Percentiles rank a stretch among this genome's conserved stretches.
Evolutionary conservation across 2,329 filamentous ascomycete genomes (phyloP).

Genomic region (Colletotrichum trifolii): DNA sequence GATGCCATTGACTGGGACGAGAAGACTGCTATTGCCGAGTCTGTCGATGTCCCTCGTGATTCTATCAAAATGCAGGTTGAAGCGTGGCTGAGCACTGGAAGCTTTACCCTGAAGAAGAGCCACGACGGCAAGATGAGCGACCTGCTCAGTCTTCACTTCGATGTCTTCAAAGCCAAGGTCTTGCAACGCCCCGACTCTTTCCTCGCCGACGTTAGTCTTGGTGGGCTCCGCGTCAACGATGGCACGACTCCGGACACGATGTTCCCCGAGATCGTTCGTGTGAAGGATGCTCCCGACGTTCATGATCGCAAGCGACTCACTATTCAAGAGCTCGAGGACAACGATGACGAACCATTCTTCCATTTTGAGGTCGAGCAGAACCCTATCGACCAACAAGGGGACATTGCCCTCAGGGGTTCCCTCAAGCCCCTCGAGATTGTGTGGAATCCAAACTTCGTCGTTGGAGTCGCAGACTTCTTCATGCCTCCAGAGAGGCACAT

Average conservation of each 20-base stretch:
- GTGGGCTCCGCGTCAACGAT: constrained; percentile 93
- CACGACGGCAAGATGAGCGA: constrained; percentile 83
- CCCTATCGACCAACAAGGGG: constrained; percentile 90
- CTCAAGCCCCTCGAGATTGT: constrained; percentile 96
- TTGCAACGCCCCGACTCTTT: constrained; percentile 92
- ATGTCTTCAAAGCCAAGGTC: constrained; percentile 91
- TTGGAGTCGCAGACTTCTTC: constrained; percentile 95
- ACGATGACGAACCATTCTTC: constrained; percentile 82
- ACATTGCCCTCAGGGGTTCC: constrained; percentile 89
- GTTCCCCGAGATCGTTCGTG: constrained; percentile 93
- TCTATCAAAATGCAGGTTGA: constrained; percentile 94
- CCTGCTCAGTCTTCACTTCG: constrained; percentile 91
- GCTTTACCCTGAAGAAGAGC: constrained; percentile 91
- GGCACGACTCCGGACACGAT: constrained; percentile 92
- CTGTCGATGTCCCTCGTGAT: constrained; percentile 89
- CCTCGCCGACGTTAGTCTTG: constrained; percentile 87
- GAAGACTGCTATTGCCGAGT: constrained; percentile 87
- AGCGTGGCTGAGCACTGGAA: constrained; percentile 92
- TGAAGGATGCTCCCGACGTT: constrained; percentile 82
- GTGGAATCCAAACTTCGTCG: constrained; percentile 94
- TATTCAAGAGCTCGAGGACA: constrained; percentile 63
- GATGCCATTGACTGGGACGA: constrained; percentile 99
- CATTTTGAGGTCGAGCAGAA: constrained; percentile 94
- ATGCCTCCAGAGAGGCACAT: constrained; percentile 96
- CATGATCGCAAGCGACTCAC: constrained; percentile 61